Evolutionary conservation across 192 early-diverging fungal species (phyloP), one percentile per base, ranked within the genome.

Genomic region (Backusella luteola): DNA sequence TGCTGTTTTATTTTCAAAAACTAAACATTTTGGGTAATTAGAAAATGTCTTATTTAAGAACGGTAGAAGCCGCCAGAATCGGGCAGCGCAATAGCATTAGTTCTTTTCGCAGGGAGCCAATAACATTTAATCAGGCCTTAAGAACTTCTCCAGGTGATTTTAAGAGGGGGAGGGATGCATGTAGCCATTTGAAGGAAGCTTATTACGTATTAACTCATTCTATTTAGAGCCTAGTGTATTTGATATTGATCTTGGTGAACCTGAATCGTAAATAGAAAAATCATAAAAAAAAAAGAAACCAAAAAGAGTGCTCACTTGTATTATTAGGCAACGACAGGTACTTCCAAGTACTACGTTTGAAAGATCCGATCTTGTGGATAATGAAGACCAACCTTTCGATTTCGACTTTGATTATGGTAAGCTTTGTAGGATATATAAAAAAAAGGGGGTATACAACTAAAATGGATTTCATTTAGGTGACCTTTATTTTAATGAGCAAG

Each of bases 401-500:
- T 59, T 59, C 53, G 53, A 59, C 11, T 59, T 26, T 59, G 53
- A 59, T 59, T 26, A 26, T 8, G 53, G 53, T 59, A 59, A n/a
- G 23, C 6, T 6, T 29, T 29, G 29, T 29, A 29, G n/a, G 6
- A 6, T 53, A 6, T 21, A 53, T 53, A 21, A 21, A 1, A n/a
- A 21, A 53, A 1, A 0, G 19, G 1, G 21, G n/a, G 0, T 0
- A 53, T 53, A 53, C 19, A 29, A 52, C 3, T 26, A 44, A 44
- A 44, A 17, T 44, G 15, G 1, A 12, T 23, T 59, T 59, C 4
- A 59, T 29, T 12, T 26, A 59, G 56, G 56, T 11, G 56, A 59
- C n/a, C 56, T 59, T 59, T 59, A 59, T 59, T 59, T 59, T 59
- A 59, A 59, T 59, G 21, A 59, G 23, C 56, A 59, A 11, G 56